Conservation (phyloP, 2,329 filamentous ascomycete genomes). For the Penicillium paneum region DNA sequence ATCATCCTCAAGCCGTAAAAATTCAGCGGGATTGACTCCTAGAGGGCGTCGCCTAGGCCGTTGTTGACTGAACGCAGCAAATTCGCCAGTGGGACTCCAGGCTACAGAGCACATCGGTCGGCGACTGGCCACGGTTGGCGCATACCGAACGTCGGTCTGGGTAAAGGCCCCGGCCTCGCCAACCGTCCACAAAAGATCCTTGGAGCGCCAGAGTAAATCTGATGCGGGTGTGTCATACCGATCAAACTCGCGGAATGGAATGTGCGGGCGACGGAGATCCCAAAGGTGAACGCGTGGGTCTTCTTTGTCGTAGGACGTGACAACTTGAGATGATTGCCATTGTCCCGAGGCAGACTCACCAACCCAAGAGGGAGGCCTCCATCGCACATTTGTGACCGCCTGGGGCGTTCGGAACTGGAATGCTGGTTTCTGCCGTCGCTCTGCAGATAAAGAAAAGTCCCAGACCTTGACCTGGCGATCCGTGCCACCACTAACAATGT, state of each 20-base stretch:
- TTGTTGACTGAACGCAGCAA: constrained; percentile 55
- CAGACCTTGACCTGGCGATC: constrained; percentile 63
- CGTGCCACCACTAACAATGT: constrained; percentile 60
- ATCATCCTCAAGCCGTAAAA: constrained; percentile 42
- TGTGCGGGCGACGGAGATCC: constrained; percentile 60
- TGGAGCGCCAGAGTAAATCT: constrained; percentile 63
- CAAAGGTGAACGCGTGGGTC: constrained; percentile 61
- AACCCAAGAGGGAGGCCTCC: constrained; percentile 59
- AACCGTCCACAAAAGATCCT: constrained; percentile 63
- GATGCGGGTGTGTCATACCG: constrained; percentile 55
- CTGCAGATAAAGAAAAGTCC: constrained; percentile 58
- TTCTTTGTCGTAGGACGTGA: constrained; percentile 60
- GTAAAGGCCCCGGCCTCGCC: constrained; percentile 60
- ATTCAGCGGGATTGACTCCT: constrained; percentile 40
- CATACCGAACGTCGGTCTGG: constrained; percentile 61
- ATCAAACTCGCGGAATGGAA: constrained; percentile 62
- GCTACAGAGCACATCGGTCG: constrained; percentile 56
- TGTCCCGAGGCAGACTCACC: constrained; percentile 51
- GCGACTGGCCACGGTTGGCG: constrained; percentile 57
- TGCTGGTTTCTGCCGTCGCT: constrained; percentile 57
- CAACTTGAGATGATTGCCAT: constrained; percentile 61
- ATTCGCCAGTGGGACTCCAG: constrained; percentile 57
- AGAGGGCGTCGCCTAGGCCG: constrained; percentile 45
- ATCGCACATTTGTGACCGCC: constrained; percentile 60
- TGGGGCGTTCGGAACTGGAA: constrained; percentile 60